A percentile compares a stretch with the other conserved stretches of the same genome.
Conservation (phyloP, 176 grass and related monocot species). For the Hsuehochloa calcarea region DNA sequence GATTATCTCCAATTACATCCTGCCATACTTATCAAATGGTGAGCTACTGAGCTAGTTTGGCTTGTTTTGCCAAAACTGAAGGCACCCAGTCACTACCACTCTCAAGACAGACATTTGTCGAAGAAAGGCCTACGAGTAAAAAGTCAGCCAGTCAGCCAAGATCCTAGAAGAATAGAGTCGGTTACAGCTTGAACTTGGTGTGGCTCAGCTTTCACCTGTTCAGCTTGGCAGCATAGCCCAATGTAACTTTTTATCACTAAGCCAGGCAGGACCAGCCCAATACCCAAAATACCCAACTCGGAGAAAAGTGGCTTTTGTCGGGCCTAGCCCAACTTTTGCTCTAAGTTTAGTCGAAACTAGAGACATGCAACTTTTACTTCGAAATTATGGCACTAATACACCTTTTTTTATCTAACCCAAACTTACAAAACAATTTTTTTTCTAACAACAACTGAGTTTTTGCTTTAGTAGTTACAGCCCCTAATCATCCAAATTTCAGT, state of each 20-base stretch:
- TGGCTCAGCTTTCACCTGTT: conserved; percentile 4
- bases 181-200: background rate
- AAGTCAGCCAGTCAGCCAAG: background rate
- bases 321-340: background rate
- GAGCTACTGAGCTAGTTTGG: background rate
- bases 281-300: background rate
- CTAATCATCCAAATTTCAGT: background rate
- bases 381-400: background rate
- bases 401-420: background rate
- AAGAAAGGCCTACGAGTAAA: background rate
- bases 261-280: background rate
- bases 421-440: background rate
- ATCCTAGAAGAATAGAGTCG: background rate
- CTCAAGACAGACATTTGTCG: background rate
- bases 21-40: background rate
- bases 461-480: background rate
- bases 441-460: background rate
- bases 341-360: background rate
- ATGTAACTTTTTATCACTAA: background rate
- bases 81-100: background rate
- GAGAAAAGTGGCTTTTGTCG: background rate
- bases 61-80: conserved; percentile 8
- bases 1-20: background rate
- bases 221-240: background rate
- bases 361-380: background rate